Evolutionary conservation across 106 monocot species (phyloP).

Genomic region (Allium cepa): DNA sequence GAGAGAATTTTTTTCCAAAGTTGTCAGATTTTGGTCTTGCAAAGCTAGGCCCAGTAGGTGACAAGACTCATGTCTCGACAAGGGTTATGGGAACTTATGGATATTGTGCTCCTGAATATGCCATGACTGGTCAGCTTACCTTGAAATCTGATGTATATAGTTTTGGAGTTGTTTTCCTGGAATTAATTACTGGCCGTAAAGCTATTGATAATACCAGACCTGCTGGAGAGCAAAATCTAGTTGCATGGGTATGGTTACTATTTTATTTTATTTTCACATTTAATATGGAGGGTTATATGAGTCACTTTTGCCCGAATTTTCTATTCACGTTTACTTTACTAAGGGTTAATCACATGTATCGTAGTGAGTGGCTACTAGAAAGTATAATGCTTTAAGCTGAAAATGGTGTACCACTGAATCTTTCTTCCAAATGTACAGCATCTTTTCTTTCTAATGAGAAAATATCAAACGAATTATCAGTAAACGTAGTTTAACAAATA

Average conservation of each 20-base stretch:
- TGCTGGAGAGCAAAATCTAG: slow-evolving; percentile 23
- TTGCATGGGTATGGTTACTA: slow-evolving; percentile 12
- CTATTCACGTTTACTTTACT: too few relatives aligned
- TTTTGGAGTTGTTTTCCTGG: slow-evolving; percentile 21
- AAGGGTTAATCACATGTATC: too few relatives aligned
- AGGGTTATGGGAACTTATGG: slow-evolving; percentile 17
- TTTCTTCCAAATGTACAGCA: too few relatives aligned
- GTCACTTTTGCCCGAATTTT: neutral
- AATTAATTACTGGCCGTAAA: slow-evolving; percentile 15
- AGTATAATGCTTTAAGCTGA: too few relatives aligned
- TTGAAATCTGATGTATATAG: slow-evolving; percentile 23
- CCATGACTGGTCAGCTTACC: slow-evolving; percentile 17
- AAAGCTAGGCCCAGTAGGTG: slow-evolving; percentile 18
- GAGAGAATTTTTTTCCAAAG: slow-evolving; percentile 15
- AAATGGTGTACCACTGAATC: too few relatives aligned
- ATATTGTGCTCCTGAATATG: slow-evolving; percentile 22
- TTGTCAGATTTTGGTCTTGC: slow-evolving; percentile 27
- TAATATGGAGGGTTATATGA: neutral
- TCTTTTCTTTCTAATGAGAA: too few relatives aligned
- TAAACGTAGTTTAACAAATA: too few relatives aligned
- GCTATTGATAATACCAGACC: slow-evolving; percentile 14
- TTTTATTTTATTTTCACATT: neutral
- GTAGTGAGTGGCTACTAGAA: too few relatives aligned
- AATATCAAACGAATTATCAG: too few relatives aligned
- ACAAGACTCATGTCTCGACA: slow-evolving; percentile 19